Percentiles rank a stretch among this genome's conserved stretches.
phyloP scores from a whole-genome alignment of 805 yeast genomes.

The Starmerella sirachaensis region DNA sequence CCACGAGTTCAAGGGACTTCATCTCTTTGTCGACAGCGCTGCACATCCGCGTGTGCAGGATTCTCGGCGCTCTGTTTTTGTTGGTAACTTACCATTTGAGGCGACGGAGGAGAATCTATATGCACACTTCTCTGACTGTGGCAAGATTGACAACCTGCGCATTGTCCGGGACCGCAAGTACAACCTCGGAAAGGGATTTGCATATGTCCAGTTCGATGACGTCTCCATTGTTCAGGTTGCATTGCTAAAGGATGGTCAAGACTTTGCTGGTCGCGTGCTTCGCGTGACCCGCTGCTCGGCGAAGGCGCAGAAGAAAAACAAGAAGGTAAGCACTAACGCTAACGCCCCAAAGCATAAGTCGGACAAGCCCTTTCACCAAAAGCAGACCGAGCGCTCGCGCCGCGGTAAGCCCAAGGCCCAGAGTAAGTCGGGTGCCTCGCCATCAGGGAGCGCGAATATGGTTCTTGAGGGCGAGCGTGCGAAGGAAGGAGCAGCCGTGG shows the following conservation, averaged over 20 bases:
- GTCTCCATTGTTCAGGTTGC: conserved; percentile 68
- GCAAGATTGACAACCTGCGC: conserved; percentile 77
- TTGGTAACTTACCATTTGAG: conserved; percentile 89
- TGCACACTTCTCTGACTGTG: conserved; percentile 58
- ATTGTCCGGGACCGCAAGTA: conserved; percentile 86
- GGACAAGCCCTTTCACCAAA: conserved; percentile 10
- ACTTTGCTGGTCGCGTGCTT: conserved; percentile 45
- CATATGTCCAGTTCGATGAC: conserved; percentile 74
- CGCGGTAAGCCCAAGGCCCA: conserved; percentile 6
- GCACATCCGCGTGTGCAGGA: conserved; percentile 83
- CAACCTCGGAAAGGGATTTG: conserved; percentile 94
- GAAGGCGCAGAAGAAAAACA: conserved; percentile 5
- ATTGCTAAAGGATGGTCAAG: conserved; percentile 59
- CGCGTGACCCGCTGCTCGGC: conserved; percentile 61
- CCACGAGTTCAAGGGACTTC: conserved; percentile 53
- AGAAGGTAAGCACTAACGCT: no score
- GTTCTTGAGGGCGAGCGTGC: conserved; percentile 28
- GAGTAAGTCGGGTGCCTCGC: conserved; percentile 6
- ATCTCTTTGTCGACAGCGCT: conserved; percentile 84
- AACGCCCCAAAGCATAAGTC: neutral
- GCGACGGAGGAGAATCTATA: conserved; percentile 83
- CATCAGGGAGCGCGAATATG: no score
- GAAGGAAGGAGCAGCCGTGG: no score
- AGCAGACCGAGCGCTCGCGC: conserved; percentile 13
- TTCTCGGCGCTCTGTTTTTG: conserved; percentile 70